These are phyloP conservation scores for Sugiyamaella marilandica DNA, from an alignment of 805 yeast species.

Conservation along the genomic window DNA sequence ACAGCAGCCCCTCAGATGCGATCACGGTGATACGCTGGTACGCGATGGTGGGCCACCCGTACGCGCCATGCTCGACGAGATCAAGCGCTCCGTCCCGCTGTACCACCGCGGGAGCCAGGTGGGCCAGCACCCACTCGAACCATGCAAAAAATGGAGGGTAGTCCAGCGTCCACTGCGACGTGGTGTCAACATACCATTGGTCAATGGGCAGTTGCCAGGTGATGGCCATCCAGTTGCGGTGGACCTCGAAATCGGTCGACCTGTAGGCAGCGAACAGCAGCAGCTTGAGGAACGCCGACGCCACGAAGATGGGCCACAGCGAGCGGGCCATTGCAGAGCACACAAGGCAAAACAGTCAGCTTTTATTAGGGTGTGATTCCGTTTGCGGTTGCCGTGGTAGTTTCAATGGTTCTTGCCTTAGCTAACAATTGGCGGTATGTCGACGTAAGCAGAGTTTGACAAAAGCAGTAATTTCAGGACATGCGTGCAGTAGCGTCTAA, in stretches of 20 bases:
- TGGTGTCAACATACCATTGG: constrained; percentile 81
- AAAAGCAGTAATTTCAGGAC: neutral
- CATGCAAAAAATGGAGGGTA: constrained; percentile 98
- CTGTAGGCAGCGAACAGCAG: constrained; percentile 74
- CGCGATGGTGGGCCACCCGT: constrained; percentile 72
- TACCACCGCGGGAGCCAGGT: constrained; percentile 61
- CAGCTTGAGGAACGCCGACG: constrained; percentile 53
- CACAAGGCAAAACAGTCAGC: no score
- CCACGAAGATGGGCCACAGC: constrained; percentile 63
- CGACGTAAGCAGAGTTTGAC: neutral
- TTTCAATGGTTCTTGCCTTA: constrained; percentile 11
- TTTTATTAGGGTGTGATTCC: no score
- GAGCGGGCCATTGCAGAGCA: constrained; percentile 35
- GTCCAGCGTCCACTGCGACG: constrained; percentile 88
- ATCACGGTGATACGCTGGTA: constrained; percentile 84
- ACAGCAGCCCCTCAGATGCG: constrained; percentile 65
- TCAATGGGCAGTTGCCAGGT: constrained; percentile 68
- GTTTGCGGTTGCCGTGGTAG: no score
- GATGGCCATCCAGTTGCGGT: constrained; percentile 93
- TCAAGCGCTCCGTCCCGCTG: constrained; percentile 72
- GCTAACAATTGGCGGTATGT: neutral
- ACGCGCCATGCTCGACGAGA: constrained; percentile 57
- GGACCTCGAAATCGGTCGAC: constrained; percentile 97
- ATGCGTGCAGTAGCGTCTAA: neutral
- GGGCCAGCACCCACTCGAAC: constrained; percentile 78